Evolutionary conservation across 2,329 filamentous ascomycete species (phyloP), one percentile per base, ranked within the genome.

Genomic region (Dactylonectria macrodidyma): DNA sequence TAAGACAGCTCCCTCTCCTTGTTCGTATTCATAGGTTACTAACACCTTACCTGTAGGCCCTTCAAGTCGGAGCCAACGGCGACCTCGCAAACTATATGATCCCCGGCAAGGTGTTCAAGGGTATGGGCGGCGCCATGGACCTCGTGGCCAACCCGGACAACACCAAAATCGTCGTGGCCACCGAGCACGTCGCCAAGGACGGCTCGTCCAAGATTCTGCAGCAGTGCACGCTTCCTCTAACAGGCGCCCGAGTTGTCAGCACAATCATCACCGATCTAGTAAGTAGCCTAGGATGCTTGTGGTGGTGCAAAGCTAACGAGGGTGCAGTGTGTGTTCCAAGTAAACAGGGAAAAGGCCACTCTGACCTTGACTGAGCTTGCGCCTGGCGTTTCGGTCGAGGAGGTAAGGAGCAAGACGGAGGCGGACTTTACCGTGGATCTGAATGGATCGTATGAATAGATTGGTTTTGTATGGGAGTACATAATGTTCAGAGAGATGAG

Each of bases 81-180:
- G 94, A 97, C 78, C 82, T 97, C 60, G 94, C 94, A 52, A 96
- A 96, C 82, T 97, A 94, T 85, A 96, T 96, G 92, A 92, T 97
- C 70, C 94, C 94, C 0, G 94, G 94, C 26, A 96, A 95, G 81
- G 89, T 94, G 11, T 90, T 95, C 82, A 96, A 96, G 86, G 94
- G 94, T 19, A 96, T 97, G 91, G 94, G 94, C 68, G 91, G 91
- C 33, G 91, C 91, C 19, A 93, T 93, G 91, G 91, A 93, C 77
- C 82, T 93, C 8, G 90, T 93, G 11, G 90, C 89, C 44, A 92
- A 93, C 80, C 91, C 91, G 0, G 89, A 91, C 72, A 85, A 87
- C 75, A 93, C 91, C 71, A 93, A 92, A 84, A 91, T 93, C 72
- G 90, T 93, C 5, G 90, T 93, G 3, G 88, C 90, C 0, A 93